Evolutionary conservation across 768 basidiomycete species (phyloP), one percentile per base, ranked within the genome.

Genomic region (Kwoniella newhampshirensis): DNA sequence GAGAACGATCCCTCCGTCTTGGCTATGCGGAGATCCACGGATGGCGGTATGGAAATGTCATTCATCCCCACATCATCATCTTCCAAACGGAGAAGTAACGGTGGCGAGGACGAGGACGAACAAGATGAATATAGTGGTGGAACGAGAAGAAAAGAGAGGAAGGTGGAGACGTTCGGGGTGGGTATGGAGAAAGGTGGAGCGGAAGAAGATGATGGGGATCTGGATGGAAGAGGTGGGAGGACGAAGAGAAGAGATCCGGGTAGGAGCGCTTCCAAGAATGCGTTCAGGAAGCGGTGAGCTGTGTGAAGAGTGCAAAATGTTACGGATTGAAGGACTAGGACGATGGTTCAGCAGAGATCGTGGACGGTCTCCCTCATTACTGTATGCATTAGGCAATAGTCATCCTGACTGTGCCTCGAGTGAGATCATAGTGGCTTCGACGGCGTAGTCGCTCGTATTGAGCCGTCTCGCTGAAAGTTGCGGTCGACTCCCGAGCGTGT

Each of bases 201-300:
- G 37, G 75, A 78, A 9, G 78, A 59, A 23, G 63, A 76, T 23
- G 63, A 53, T 25, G 51, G 72, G 2, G 67, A 68, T 23, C 88
- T 87, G 61, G 81, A 81, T 57, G 88, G 89, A 48, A 80, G 86
- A 65, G 82, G 81, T 39, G 93, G 94, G n/a, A 80, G 94, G 76
- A 86, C 82, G 30, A 82, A 87, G 35, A 81, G 89, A 67, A 74
- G 84, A 84, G 68, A 88, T 85, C 8, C 81, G 87, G 49, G 59
- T 30, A 81, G 94, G 49, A 96, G 91, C 72, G 94, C 92, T 27
- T 91, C 89, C 75, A 91, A 85, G 79, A 97, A 93, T 76, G 84
- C 68, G 8, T 76, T 74, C 39, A 70, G 73, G 60, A 53, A 55
- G 49, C 64, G 57, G 49, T 66, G 27, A 45, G 35, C 15, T 25